phyloP scores from a whole-genome alignment of 257 asterid genomes.

The Solanum dulcamara region DNA sequence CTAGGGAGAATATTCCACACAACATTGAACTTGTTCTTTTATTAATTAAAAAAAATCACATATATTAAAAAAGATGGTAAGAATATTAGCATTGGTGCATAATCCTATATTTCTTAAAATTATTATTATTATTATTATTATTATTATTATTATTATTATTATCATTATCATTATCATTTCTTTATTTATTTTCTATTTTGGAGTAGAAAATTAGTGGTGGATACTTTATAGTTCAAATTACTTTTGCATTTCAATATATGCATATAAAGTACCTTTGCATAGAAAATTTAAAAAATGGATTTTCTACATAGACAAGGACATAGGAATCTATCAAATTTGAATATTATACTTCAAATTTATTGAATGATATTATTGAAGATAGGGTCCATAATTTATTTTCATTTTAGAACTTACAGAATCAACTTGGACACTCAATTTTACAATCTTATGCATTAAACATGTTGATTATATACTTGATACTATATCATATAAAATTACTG shows the following conservation, averaged over 20 bases:
- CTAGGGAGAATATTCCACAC: background rate
- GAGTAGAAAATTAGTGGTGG: background rate
- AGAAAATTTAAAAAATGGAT: background rate
- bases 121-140: too few species aligned
- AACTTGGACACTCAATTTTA: background rate
- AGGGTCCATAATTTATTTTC: background rate
- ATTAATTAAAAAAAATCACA: background rate
- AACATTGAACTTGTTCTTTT: background rate
- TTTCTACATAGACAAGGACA: background rate
- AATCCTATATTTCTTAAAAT: background rate
- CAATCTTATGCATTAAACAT: background rate
- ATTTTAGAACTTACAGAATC: background rate
- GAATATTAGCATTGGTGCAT: background rate
- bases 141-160: too few species aligned
- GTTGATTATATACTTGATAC: background rate
- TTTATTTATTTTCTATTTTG: background rate
- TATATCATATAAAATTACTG: background rate
- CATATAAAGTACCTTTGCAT: background rate
- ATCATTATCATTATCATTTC: background rate
- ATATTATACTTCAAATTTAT: background rate
- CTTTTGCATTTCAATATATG: background rate
- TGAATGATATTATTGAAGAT: background rate
- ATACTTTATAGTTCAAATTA: background rate
- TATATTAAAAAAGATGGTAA: background rate
- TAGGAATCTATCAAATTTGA: background rate